Evolutionary conservation across 768 basidiomycete species (phyloP).

Genomic region (Postia placenta): DNA sequence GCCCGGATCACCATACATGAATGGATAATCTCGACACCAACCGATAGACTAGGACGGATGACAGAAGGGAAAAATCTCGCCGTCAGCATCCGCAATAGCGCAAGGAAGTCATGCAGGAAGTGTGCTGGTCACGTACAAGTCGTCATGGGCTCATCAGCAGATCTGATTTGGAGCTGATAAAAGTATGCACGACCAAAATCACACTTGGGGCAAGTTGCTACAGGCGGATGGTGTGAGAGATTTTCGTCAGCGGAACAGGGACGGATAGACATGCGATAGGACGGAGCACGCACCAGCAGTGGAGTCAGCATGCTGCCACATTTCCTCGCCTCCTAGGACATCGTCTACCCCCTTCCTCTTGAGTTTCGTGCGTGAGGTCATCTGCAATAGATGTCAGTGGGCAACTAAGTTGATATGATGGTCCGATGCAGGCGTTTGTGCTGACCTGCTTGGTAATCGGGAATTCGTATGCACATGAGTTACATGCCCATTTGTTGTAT

Average conservation of each 20-base stretch:
- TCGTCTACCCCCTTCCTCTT: slow-evolving; percentile 93
- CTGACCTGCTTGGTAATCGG: slow-evolving; percentile 79
- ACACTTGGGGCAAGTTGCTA: slow-evolving; percentile 68
- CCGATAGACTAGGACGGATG: slow-evolving; percentile 50
- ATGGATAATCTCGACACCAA: slow-evolving; percentile 19
- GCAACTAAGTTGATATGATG: not conserved
- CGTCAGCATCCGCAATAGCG: not conserved
- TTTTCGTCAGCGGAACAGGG: not conserved
- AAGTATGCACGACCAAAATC: slow-evolving; percentile 85
- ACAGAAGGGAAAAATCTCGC: slow-evolving; percentile 1
- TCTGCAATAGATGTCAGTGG: slow-evolving; percentile 42
- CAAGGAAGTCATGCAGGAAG: slow-evolving; percentile 7
- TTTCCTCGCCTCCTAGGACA: slow-evolving; percentile 89
- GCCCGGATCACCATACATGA: not conserved
- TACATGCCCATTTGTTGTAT: slow-evolving; percentile 90
- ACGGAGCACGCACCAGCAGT: slow-evolving; percentile 54
- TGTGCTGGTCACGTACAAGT: slow-evolving; percentile 29
- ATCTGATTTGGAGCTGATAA: slow-evolving; percentile 93
- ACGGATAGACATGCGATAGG: not conserved
- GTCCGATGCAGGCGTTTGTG: too few relatives aligned
- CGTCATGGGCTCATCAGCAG: slow-evolving; percentile 90
- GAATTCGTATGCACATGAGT: slow-evolving; percentile 93
- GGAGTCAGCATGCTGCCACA: slow-evolving; percentile 91
- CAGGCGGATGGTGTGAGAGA: not conserved
- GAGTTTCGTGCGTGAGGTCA: slow-evolving; percentile 84